These are phyloP conservation scores for Diaporthe eres DNA, from an alignment of 2,329 filamentous ascomycete species.

Conservation along the genomic window DNA sequence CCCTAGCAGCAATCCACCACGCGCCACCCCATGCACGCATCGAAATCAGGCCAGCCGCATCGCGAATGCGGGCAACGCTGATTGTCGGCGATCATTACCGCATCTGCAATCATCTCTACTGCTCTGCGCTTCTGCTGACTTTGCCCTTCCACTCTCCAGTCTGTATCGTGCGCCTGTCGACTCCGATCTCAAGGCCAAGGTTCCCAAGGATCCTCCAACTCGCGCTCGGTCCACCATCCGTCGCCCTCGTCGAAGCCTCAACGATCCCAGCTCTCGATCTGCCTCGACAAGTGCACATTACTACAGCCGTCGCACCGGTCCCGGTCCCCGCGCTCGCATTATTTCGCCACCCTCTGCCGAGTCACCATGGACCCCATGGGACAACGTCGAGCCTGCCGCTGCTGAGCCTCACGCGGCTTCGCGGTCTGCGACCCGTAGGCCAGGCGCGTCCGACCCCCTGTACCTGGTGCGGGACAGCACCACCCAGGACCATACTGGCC, in stretches of 20 bases:
- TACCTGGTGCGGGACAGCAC: conserved; percentile 20
- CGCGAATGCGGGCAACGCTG: conserved; percentile 26
- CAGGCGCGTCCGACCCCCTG: conserved; percentile 10
- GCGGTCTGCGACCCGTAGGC: conserved; percentile 18
- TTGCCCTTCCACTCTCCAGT: conserved; percentile 43
- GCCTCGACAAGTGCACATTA: conserved; percentile 30
- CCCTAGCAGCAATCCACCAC: background rate
- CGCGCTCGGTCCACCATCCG: conserved; percentile 49
- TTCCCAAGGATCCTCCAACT: conserved; percentile 45
- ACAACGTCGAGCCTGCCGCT: conserved; percentile 24
- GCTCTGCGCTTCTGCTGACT: conserved; percentile 17
- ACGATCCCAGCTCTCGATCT: conserved; percentile 15
- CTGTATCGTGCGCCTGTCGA: conserved; percentile 51
- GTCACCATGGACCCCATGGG: conserved; percentile 34
- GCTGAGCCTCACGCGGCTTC: conserved; percentile 10
- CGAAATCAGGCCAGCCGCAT: background rate
- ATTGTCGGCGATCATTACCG: background rate
- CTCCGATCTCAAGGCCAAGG: conserved; percentile 49
- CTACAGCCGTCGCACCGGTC: conserved; percentile 25
- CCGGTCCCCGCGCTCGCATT: conserved; percentile 21
- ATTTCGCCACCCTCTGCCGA: conserved; percentile 29
- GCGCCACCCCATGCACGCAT: background rate
- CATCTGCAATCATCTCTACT: background rate
- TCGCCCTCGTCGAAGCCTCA: conserved; percentile 39
- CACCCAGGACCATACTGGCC: conserved; percentile 31